These are phyloP conservation scores for Kurtzmaniella quercitrusa DNA, from an alignment of 1,139 yeast genomes.

Conservation along the genomic window DNA sequence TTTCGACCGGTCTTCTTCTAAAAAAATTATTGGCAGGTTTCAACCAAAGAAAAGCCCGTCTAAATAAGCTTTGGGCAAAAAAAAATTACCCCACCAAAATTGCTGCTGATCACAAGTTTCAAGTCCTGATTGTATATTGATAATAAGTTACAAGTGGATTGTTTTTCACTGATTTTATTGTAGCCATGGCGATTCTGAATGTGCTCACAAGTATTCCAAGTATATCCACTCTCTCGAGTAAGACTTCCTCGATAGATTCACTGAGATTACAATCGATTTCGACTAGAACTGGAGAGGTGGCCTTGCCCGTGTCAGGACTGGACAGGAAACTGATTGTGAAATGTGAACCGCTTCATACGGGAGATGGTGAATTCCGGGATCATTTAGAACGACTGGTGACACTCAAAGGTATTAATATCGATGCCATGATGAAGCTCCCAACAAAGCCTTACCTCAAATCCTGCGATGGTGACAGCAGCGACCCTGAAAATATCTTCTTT, in stretches of 20 bases:
- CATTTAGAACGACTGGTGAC: conserved; percentile 53
- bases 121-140: no score
- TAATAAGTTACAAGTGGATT: no score
- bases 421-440: conserved; percentile 75
- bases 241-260: background rate
- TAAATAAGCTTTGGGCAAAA: no score
- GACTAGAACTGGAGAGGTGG: background rate
- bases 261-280: background rate
- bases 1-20: no score
- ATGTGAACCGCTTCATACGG: conserved; percentile 31
- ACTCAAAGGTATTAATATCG: conserved; percentile 80
- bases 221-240: background rate
- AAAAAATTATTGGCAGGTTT: no score
- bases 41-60: no score
- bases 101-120: no score
- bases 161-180: no score
- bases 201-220: background rate
- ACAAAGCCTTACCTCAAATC: conserved; percentile 51
- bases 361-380: conserved; percentile 60
- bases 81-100: no score
- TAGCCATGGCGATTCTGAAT: background rate
- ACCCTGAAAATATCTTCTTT: conserved; percentile 47
- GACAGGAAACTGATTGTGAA: conserved; percentile 15
- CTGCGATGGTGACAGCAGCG: conserved; percentile 43
- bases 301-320: background rate